phyloP scores from a whole-genome alignment of 2,329 filamentous ascomycete genomes.

The Paracoccidioides lutzii region DNA sequence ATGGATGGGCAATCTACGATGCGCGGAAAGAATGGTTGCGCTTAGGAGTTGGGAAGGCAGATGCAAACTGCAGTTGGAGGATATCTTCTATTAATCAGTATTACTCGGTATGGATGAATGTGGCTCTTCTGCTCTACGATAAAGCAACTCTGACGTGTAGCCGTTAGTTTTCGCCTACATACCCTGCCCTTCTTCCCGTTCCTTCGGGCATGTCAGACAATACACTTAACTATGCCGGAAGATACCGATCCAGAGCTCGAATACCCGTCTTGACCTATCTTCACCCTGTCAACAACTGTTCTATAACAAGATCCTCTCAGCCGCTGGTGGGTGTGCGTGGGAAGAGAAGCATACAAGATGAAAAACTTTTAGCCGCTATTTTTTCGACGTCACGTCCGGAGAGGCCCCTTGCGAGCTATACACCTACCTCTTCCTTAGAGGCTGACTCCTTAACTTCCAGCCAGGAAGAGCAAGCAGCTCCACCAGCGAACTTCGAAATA shows the following conservation, averaged over 20 bases:
- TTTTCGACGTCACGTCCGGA: constrained; percentile 59
- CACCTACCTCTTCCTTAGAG: constrained; percentile 27
- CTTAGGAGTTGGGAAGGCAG: constrained; percentile 74
- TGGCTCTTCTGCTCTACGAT: constrained; percentile 3
- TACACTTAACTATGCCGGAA: constrained; percentile 80
- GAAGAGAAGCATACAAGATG: constrained; percentile 89
- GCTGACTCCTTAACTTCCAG: constrained; percentile 36
- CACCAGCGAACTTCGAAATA: constrained; percentile 37
- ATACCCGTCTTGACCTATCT: constrained; percentile 87
- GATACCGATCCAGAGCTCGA: constrained; percentile 75
- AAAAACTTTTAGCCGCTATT: constrained; percentile 82
- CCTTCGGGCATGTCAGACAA: constrained; percentile 91
- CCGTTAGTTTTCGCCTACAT: constrained; percentile 69
- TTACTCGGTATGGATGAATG: constrained; percentile 45
- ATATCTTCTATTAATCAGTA: constrained; percentile 81
- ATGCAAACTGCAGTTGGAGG: constrained; percentile 70
- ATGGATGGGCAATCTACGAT: constrained; percentile 79
- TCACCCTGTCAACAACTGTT: constrained; percentile 94
- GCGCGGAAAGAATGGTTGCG: constrained; percentile 72
- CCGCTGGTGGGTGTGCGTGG: constrained; percentile 74
- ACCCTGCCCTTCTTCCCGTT: constrained; percentile 72
- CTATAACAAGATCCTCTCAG: constrained; percentile 88
- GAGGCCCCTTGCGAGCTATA: constrained; percentile 28
- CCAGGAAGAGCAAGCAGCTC: constrained; percentile 38
- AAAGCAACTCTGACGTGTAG: constrained; percentile 14